Percentiles rank a stretch among this genome's conserved stretches.
Evolutionary conservation across 2,329 filamentous ascomycete species (phyloP).

Genomic region (Verticillium nonalfalfae): DNA sequence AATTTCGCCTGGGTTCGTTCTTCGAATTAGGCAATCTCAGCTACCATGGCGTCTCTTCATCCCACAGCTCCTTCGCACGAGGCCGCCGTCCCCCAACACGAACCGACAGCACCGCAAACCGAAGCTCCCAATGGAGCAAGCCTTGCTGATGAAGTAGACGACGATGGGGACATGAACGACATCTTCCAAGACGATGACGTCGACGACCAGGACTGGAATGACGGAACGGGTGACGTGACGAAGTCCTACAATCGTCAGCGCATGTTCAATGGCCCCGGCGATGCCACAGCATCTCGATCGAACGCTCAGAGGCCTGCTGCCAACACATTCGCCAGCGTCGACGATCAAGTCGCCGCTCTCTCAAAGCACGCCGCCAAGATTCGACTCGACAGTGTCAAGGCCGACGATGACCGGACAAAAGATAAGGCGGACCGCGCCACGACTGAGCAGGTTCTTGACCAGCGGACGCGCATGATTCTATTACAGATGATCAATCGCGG

Average conservation of each 20-base stretch:
- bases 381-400: slow-evolving; percentile 61
- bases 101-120: not conserved
- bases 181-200: slow-evolving; percentile 56
- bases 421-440: slow-evolving; percentile 93
- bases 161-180: slow-evolving; percentile 33
- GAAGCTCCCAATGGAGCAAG: slow-evolving; percentile 16
- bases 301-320: slow-evolving; percentile 74
- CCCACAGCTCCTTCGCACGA: not conserved
- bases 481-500: slow-evolving; percentile 93
- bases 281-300: slow-evolving; percentile 55
- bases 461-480: slow-evolving; percentile 89
- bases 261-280: slow-evolving; percentile 47
- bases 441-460: slow-evolving; percentile 89
- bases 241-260: slow-evolving; percentile 86
- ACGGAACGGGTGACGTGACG: slow-evolving; percentile 62
- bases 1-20: not conserved
- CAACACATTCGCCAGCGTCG: slow-evolving; percentile 73
- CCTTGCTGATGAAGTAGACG: slow-evolving; percentile 19
- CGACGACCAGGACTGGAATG: slow-evolving; percentile 47
- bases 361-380: slow-evolving; percentile 83
- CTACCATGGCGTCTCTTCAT: not conserved
- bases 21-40: not conserved
- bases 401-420: slow-evolving; percentile 51
- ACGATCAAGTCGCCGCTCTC: slow-evolving; percentile 83
- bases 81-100: not conserved